Evolutionary conservation across 1,284 basidiomycete species (phyloP).

Genomic region (Moesziomyces globuligerus): DNA sequence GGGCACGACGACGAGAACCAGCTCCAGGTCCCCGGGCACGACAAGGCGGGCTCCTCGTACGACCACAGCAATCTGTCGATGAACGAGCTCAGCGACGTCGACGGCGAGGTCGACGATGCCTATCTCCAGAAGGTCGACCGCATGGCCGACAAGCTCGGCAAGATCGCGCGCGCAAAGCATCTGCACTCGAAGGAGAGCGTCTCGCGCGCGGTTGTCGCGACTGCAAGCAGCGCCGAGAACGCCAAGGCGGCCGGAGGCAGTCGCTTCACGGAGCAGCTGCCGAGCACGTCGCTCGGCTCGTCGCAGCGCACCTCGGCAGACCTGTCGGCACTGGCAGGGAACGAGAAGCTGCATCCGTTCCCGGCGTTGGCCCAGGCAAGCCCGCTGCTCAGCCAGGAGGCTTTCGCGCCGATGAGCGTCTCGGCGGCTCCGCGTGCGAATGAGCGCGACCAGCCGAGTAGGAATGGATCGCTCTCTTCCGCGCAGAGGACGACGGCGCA

Average conservation of each 20-base stretch:
- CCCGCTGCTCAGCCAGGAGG: slow-evolving; percentile 26
- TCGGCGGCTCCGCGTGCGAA: slow-evolving; percentile 7
- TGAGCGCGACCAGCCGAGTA: no score
- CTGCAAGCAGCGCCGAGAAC: slow-evolving; percentile 6
- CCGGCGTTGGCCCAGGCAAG: slow-evolving; percentile 40
- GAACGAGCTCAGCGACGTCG: slow-evolving; percentile 35
- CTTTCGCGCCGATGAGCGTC: slow-evolving; percentile 16
- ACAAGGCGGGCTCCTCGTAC: slow-evolving; percentile 4
- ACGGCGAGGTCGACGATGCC: slow-evolving; percentile 39
- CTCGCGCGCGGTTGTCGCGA: not conserved
- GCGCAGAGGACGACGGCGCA: not conserved
- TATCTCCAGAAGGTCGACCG: slow-evolving; percentile 45
- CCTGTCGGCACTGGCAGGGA: slow-evolving; percentile 16
- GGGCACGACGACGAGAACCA: slow-evolving; percentile 12
- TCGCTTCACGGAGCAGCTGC: slow-evolving; percentile 26
- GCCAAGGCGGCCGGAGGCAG: slow-evolving; percentile 15
- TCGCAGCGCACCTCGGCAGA: slow-evolving; percentile 34
- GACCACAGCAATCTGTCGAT: slow-evolving; percentile 22
- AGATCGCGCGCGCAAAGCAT: slow-evolving; percentile 25
- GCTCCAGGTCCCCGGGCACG: slow-evolving; percentile 3
- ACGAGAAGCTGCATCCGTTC: slow-evolving; percentile 55
- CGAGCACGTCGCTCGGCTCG: slow-evolving; percentile 4
- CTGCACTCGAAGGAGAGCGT: not conserved
- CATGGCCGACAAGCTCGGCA: slow-evolving; percentile 46
- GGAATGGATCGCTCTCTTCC: no score